phyloP scores from a whole-genome alignment of 345 rosid species.

The Aquilaria sinensis region DNA sequence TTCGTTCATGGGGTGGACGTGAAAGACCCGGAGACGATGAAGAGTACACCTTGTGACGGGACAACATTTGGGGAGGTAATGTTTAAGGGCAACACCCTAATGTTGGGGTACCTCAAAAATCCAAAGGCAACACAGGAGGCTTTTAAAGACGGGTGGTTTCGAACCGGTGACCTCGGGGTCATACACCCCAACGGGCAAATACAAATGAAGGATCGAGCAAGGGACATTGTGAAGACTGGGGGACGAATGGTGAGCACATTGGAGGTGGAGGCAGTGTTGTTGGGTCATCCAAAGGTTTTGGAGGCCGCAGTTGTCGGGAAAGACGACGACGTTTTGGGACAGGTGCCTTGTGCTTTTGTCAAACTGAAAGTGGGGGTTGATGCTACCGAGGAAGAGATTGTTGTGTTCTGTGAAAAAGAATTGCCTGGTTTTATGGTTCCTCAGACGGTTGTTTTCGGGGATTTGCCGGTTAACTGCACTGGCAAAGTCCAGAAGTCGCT shows the following conservation, averaged over 20 bases:
- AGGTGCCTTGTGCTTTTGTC: constrained; percentile 43
- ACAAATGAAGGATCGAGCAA: constrained; percentile 58
- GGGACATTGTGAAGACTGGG: constrained; percentile 25
- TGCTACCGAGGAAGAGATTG: constrained; percentile 27
- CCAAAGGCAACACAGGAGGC: constrained; percentile 38
- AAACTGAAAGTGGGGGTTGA: constrained; percentile 30
- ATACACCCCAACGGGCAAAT: constrained; percentile 40
- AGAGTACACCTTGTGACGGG: constrained; percentile 50
- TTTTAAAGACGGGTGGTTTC: constrained; percentile 53
- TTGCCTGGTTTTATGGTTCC: constrained; percentile 35
- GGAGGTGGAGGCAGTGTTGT: constrained; percentile 37
- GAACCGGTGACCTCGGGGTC: constrained; percentile 53
- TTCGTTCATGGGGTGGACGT: constrained; percentile 41
- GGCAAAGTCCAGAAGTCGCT: constrained; percentile 44
- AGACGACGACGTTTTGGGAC: constrained; percentile 14
- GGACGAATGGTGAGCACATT: constrained; percentile 31
- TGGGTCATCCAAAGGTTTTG: constrained; percentile 31
- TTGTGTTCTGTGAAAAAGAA: constrained; percentile 21
- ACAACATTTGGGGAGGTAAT: constrained; percentile 51
- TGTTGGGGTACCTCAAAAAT: constrained; percentile 52
- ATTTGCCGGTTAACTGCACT: constrained; percentile 39
- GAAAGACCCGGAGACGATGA: constrained; percentile 41
- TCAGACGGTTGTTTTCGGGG: constrained; percentile 28
- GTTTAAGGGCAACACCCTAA: constrained; percentile 43
- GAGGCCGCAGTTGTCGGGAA: constrained; percentile 47